Evolutionary conservation across 2,329 filamentous ascomycete species (phyloP).

Genomic region (Cryphonectria radicalis): DNA sequence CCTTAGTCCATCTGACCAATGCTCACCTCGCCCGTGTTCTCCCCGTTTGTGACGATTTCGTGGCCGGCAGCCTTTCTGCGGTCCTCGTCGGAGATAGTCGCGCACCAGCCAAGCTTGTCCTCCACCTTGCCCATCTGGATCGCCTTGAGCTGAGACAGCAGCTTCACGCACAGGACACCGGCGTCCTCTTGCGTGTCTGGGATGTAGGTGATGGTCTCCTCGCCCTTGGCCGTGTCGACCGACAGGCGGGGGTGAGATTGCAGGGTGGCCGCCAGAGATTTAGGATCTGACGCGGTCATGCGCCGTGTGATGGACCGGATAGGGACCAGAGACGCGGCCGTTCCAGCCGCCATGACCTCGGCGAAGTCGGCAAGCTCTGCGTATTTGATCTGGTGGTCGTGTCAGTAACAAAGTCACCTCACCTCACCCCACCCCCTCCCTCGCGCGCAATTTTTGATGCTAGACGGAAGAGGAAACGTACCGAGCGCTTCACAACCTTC

Average conservation of each 20-base stretch:
- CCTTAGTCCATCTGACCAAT: conserved; percentile 44
- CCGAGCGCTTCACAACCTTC: conserved; percentile 76
- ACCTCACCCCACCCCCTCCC: neutral
- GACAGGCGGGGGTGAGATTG: conserved; percentile 45
- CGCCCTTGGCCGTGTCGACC: conserved; percentile 37
- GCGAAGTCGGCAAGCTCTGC: conserved; percentile 56
- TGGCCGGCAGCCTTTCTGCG: conserved; percentile 44
- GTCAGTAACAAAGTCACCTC: neutral
- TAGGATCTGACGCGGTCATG: conserved; percentile 42
- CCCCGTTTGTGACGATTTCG: conserved; percentile 34
- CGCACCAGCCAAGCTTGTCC: conserved; percentile 78
- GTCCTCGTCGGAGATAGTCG: conserved; percentile 51
- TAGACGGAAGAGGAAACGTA: conserved; percentile 43
- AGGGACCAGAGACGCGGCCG: conserved; percentile 87
- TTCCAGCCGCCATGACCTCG: conserved; percentile 91
- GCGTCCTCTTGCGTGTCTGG: conserved; percentile 65
- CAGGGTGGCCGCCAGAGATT: conserved; percentile 43
- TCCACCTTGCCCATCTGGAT: conserved; percentile 82
- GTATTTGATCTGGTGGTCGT: conserved; percentile 61
- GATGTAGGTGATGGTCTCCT: conserved; percentile 62
- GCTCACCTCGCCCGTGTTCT: conserved; percentile 32
- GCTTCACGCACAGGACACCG: conserved; percentile 72
- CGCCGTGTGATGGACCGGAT: conserved; percentile 86
- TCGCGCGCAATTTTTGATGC: neutral
- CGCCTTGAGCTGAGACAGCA: conserved; percentile 77